Evolutionary conservation across 352 stramenopile genomes (phyloP), one percentile per base, ranked within the genome.

Genomic region (Pythium biforme): DNA sequence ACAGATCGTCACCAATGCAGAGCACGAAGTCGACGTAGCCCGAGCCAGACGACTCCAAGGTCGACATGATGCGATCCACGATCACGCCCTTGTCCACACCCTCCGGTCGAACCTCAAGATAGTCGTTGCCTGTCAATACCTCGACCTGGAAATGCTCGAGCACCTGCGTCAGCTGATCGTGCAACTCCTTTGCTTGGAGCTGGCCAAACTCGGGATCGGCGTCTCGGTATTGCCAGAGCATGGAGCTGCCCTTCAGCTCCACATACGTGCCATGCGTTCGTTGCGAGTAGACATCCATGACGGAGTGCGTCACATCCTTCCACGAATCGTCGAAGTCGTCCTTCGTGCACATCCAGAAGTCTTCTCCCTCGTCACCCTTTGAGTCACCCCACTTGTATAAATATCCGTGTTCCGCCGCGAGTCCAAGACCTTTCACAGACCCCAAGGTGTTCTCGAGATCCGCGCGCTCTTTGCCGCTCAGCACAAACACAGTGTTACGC

Each of bases 221-320:
- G 76, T 99, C 97, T 62, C 97, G 91, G 70, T 98, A 99, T 74
- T 99, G 97, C 97, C 98, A 99, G 41, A 99, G 69, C 55, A 99
- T 74, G 34, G 98, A 98, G 70, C 96, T 99, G 55, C 98, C 97
- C 59, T 99, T 99, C 39, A 98, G 79, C 82, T 99, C 98, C 34
- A 99, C 97, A 72, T 99, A 99, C 47, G 97, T 99, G 59, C 98
- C 97, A 73, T 99, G 97, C 6, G 98, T 99, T 54, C 97, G 85
- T 67, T 95, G 95, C 10, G 96, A 97, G 86, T 99, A 99, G 53
- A 99, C 97, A 77, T 99, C 93, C 97, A 99, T 99, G 45, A 99
- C 96, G 26, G 88, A 90, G 66, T 98, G 91, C 6, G 92, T 97
- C 52, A 99, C 85, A 41, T 98, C 92, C 68, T 98, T 98, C 97